Evolutionary conservation across 2,329 filamentous ascomycete species (phyloP), one percentile per base, ranked within the genome.

Genomic region (Colletotrichum cereale): DNA sequence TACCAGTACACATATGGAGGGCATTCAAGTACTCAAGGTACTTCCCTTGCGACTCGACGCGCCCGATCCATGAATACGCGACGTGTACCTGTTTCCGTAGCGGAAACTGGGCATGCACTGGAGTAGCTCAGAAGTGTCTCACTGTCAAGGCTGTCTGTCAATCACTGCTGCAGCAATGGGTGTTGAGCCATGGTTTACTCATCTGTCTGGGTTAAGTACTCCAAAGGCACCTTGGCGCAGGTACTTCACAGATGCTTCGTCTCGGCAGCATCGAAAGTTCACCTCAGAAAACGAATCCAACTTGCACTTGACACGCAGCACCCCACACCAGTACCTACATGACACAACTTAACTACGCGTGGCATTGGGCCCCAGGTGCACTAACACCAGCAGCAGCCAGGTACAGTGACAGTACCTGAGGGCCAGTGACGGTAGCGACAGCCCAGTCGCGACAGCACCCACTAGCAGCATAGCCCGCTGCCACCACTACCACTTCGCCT

Each of bases 391-490:
- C 29, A 34, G 18, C 29, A 50, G 16, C 26, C 26, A 5, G 53
- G 12, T 57, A 34, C 53, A 16, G 10, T 38, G 12, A 10, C 6
- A 26, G 14, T 57, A 57, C 14, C 14, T 40, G 36, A 40, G n/a
- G 34, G 34, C n/a, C n/a, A 56, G 34, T 24, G 55, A 40, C 31
- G 18, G 36, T 36, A 40, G 55, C 55, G 8, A 40, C 40, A 57
- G 16, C n/a, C 55, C 26, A 62, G 60, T 34, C 26, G 26, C 48
- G 34, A 29, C 62, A 56, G 50, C 36, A 64, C 31, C 34, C 36
- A 64, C 24, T 36, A 52, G 26, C 44, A 48, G 10, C n/a, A 14
- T 14, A 26, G 24, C 24, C 26, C 18, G 48, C 48, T 31, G 56
- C 29, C 29, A 53, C 47, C 21, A 60, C 34, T 36, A 12, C 14